Conservation (phyloP, 176 grass and related monocot species). For the bread wheat (Triticum aestivum) region DNA sequence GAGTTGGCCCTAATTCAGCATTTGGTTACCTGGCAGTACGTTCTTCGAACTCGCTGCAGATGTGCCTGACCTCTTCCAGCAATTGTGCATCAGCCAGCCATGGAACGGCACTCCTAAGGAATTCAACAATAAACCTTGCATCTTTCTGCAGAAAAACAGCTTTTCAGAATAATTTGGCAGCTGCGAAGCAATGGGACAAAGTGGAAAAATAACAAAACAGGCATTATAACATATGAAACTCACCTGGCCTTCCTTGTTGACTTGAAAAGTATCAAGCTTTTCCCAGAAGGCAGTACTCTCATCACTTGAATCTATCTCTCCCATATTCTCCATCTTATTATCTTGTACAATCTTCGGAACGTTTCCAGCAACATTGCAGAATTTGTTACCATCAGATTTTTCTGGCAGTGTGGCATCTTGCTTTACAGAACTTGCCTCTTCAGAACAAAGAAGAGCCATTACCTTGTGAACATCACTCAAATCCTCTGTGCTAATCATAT, state of each 20-base stretch:
- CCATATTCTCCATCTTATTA: background rate
- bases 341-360: background rate
- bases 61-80: constrained; percentile 7
- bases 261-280: constrained; percentile 44
- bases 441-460: constrained; percentile 36
- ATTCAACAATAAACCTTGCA: background rate
- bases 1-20: background rate
- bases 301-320: background rate
- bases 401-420: background rate
- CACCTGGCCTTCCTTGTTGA: constrained; percentile 32
- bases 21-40: constrained; percentile 25
- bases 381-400: background rate
- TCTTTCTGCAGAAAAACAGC: constrained; percentile 32
- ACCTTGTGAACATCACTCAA: constrained; percentile 38
- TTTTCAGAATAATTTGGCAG: background rate
- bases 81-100: constrained; percentile 26
- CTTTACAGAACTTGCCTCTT: background rate
- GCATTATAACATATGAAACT: constrained; percentile 1
- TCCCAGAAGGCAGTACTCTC: background rate
- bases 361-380: background rate
- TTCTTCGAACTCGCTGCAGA: constrained; percentile 34
- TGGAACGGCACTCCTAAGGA: constrained; percentile 13
- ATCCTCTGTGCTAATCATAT: constrained; percentile 24
- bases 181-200: background rate
- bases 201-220: background rate